Evolutionary conservation across 2,329 filamentous ascomycete genomes (phyloP).

Genomic region (Epichloe scottii): DNA sequence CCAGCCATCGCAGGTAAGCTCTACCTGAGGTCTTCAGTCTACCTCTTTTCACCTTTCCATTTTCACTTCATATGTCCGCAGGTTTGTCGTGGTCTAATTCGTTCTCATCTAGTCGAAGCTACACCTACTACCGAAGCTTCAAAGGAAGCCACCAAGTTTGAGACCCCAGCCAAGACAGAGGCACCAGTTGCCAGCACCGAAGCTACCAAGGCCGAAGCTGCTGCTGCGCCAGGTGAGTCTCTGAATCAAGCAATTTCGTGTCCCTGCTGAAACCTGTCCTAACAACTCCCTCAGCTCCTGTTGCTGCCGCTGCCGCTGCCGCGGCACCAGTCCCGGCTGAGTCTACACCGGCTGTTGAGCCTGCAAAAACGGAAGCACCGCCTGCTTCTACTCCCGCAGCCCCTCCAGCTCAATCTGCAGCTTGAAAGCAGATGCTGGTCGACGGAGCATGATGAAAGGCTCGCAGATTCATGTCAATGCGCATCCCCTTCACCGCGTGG

Average conservation of each 20-base stretch:
- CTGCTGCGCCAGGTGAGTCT: conserved; percentile 1
- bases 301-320: conserved; percentile 1
- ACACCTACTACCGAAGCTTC: conserved; percentile 10
- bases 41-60: too few species aligned
- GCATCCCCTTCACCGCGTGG: neutral
- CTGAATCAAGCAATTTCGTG: neutral
- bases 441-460: neutral
- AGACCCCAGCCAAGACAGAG: neutral
- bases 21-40: neutral
- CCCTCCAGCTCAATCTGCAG: neutral
- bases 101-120: conserved; percentile 11
- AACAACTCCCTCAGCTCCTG: conserved; percentile 3
- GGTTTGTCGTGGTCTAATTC: neutral
- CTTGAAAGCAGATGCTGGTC: neutral
- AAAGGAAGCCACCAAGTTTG: conserved; percentile 1
- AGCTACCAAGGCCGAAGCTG: conserved; percentile 1
- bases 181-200: neutral
- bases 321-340: conserved; percentile 1
- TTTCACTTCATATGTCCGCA: neutral
- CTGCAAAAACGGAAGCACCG: conserved; percentile 16
- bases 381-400: conserved; percentile 9
- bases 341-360: conserved; percentile 8
- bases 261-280: neutral
- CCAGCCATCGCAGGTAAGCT: conserved; percentile 20
- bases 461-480: neutral